Evolutionary conservation across 139 green algal species (phyloP), one percentile per base, ranked within the genome.

Genomic region (Eudorina sp.): DNA sequence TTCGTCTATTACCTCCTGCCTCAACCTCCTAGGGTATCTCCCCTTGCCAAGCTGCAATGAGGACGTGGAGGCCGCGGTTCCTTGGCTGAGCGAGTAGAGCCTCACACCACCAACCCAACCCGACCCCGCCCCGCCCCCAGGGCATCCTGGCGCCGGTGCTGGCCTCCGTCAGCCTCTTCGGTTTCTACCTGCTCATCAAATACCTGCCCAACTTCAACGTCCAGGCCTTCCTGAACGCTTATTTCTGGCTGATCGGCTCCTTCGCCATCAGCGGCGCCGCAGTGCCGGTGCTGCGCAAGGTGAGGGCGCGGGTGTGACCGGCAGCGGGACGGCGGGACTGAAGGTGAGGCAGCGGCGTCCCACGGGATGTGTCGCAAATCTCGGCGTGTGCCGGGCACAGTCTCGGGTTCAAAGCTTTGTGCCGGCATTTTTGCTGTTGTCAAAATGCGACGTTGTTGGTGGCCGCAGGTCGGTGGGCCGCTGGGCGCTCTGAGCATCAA

Each of bases 161-260:
- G 0, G 95, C 95, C 2, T 95, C 92, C 11, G 92, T 78, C 14
- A 92, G 94, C 0, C 91, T 98, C 31, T 97, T 98, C 78, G 91
- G 90, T 27, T 78, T 92, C 21, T 98, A 98, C 91, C 89, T 97
- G 31, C 53, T 98, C 11, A 79, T 98, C 53, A 97, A 97, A 51
- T 88, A 80, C 89, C 86, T 97, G 34, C 95, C 95, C 0, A 84
- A 97, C 79, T 78, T 97, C n/a, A 90, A 90, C 91, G 78, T 97
- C 1, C 85, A 95, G 81, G 90, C 88, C 4, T 86, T 98, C 55
- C 69, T 98, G 27, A 92, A 96, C 83, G 83, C 68, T 21, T 98
- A 98, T 89, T 98, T 98, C 78, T 97, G 94, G 92, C 43, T 98
- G 40, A 90, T 99, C 38, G 95, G 94, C n/a, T 89, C 83, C 40